Evolutionary conservation across 169 alveolate species (phyloP).

Genomic region (Cytauxzoon felis): DNA sequence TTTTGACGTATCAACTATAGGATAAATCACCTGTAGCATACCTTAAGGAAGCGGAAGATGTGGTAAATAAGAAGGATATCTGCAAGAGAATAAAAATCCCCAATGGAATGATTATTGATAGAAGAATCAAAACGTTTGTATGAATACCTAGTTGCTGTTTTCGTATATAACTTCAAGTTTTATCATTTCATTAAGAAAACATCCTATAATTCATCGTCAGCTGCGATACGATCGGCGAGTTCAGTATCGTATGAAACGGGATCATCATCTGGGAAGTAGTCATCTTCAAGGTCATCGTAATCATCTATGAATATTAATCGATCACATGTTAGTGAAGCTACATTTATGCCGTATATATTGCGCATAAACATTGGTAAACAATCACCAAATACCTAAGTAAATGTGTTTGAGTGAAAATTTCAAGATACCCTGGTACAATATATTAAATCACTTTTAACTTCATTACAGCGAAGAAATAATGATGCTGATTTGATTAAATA

Average conservation of each 20-base stretch:
- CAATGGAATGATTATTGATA: too few relatives aligned
- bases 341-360: conserved; percentile 39
- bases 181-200: too few relatives aligned
- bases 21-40: too few relatives aligned
- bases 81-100: too few relatives aligned
- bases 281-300: conserved; percentile 22
- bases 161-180: too few relatives aligned
- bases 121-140: too few relatives aligned
- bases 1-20: too few relatives aligned
- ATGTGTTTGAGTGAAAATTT: neutral
- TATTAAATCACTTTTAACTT: neutral
- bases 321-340: conserved; percentile 33
- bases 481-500: conserved; percentile 9
- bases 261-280: conserved; percentile 7
- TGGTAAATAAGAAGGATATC: too few relatives aligned
- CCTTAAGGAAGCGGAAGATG: too few relatives aligned
- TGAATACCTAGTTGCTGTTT: too few relatives aligned
- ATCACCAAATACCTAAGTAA: conserved; percentile 45
- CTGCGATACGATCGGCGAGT: too few relatives aligned
- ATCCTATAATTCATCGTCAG: too few relatives aligned
- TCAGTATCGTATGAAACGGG: neutral
- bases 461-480: neutral
- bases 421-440: neutral
- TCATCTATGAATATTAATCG: conserved; percentile 13
- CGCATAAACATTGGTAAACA: conserved; percentile 49